Conservation (phyloP, 202 grass and related monocot genomes). For the Setaria italica region DNA sequence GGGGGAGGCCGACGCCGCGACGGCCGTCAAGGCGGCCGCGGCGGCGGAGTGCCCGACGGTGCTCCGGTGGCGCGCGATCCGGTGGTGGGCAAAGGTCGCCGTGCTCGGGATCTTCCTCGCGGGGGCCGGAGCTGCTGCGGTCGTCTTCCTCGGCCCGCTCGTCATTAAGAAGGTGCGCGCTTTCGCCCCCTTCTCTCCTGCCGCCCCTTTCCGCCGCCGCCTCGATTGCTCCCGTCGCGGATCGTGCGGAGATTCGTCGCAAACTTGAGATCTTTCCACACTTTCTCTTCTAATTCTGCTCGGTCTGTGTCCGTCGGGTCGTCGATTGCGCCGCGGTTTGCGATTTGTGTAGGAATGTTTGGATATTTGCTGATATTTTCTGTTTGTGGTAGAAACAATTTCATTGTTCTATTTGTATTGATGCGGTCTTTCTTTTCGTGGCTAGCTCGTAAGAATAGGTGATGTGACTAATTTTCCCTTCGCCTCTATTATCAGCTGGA, state of each 20-base stretch:
- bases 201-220: neutral
- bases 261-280: constrained; percentile 22
- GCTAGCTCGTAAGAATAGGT: constrained; percentile 2
- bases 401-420: neutral
- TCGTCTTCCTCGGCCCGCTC: constrained; percentile 69
- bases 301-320: neutral
- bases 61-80: constrained; percentile 64
- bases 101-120: constrained; percentile 55
- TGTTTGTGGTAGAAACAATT: constrained; percentile 3
- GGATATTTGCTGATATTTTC: constrained; percentile 21
- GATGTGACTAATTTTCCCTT: neutral
- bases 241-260: constrained; percentile 3
- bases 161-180: constrained; percentile 64
- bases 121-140: constrained; percentile 43
- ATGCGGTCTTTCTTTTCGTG: neutral
- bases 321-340: neutral
- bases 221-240: constrained; percentile 13
- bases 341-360: constrained; percentile 23
- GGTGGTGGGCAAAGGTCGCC: constrained; percentile 72
- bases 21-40: constrained; percentile 37
- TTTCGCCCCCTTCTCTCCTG: neutral
- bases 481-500: neutral
- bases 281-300: neutral
- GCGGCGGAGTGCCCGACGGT: constrained; percentile 51
- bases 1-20: neutral